A percentile compares a stretch with the other conserved stretches of the same genome.
Conservation (phyloP, 805 yeast genomes). For the Candida suzukii region DNA sequence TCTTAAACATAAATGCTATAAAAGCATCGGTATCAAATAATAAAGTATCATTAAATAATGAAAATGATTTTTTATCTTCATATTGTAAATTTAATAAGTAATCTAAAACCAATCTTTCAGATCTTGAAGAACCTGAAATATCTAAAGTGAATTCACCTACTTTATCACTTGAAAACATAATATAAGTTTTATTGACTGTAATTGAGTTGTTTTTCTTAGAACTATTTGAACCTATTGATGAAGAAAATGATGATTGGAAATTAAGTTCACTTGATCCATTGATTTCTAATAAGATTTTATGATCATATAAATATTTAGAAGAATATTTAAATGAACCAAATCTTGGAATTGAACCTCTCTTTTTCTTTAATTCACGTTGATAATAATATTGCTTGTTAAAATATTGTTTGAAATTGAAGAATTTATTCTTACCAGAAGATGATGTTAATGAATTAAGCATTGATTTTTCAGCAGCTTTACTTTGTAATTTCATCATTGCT, state of each 20-base stretch:
- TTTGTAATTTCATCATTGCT: conserved; percentile 35
- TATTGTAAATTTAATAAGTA: conserved; percentile 69
- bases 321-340: conserved; percentile 77
- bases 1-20: conserved; percentile 62
- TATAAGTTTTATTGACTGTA: conserved; percentile 57
- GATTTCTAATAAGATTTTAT: conserved; percentile 55
- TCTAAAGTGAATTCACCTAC: conserved; percentile 71
- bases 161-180: conserved; percentile 69
- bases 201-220: conserved; percentile 16
- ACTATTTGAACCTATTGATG: background rate
- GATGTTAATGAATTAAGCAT: conserved; percentile 15
- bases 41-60: conserved; percentile 61
- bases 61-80: conserved; percentile 48
- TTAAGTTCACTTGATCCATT: conserved; percentile 33
- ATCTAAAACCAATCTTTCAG: conserved; percentile 49
- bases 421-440: conserved; percentile 14
- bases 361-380: conserved; percentile 61
- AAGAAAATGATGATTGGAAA: conserved; percentile 2
- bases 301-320: conserved; percentile 68
- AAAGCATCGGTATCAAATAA: conserved; percentile 62
- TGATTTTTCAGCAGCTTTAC: conserved; percentile 38
- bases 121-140: conserved; percentile 38
- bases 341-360: conserved; percentile 58
- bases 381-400: conserved; percentile 75
- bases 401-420: conserved; percentile 34